Base-by-base conservation (phyloP, 345 rosid species). In the Barbarea vulgaris region DNA sequence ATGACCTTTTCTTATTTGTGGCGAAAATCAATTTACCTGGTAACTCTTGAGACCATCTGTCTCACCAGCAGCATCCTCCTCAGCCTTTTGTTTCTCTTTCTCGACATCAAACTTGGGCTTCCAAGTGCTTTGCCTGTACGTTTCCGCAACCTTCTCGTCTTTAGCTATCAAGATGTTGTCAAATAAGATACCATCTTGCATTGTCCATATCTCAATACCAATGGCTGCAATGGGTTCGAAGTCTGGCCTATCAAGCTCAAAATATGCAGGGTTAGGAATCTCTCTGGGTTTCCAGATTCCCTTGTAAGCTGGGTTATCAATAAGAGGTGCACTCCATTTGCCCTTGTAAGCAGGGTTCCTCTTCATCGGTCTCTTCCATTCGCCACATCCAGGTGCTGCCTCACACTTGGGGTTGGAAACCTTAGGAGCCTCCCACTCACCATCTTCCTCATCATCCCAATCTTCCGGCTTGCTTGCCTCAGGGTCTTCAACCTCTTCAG, bases 391-490 rank as follows among this genome's bases (percentile, higher is more conserved):
- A 1, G 91, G 96, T 62, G 85, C 87, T 53, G 71, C 17, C 61
- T 83, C 87, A 69, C 96, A 90, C 44, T 81, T 87, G 34, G 96
- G 90, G 82, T 90, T 90, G 11, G 83, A 84, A 65, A 85, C 77
- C 83, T 88, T 90, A 4, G 91, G 93, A 44, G 93, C 88, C 59
- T 90, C 96, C 91, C 93, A 90, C 75, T 83, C 86, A 78, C 96
- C 96, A 75, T 90, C 93, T 81, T 90, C 96, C 75, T 90, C 96
- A 12, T 90, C 96, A 83, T 90, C 93, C 96, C 93, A 90, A 72
- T 90, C 96, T 74, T 90, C 93, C 0, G 93, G 96, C 77, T 90
- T 90, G 46, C 85, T 70, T 10, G 93, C 96, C 41, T 90, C 91
- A 7, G 93, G 93, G 71, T 90, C 96, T 56, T 90, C 91, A 24